Base-by-base conservation (phyloP, 2,329 filamentous ascomycete species). In the Aureobasidium sp. region DNA sequence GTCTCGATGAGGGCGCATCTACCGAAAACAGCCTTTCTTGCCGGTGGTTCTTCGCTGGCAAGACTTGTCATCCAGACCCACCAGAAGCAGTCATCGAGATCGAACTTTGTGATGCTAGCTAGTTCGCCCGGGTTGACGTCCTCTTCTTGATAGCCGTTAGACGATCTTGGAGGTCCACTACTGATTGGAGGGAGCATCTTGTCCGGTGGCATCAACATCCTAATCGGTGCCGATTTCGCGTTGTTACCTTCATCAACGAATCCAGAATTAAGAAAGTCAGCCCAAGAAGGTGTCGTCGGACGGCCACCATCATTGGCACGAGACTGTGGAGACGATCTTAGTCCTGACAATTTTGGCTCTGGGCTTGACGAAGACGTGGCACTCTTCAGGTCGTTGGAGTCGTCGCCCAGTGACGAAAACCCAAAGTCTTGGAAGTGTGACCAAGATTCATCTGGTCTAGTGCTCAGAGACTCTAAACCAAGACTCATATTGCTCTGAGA, bases 31-130 rank as follows among this genome's bases (percentile, higher is more conserved):
- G 92, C 88, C 73, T 99, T 99, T 64, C 94, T 86, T 51, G 87
- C 83, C 0, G 86, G 76, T 0, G 92, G 89, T 76, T 99, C 94
- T 70, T 99, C 94, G 0, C 87, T 89, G 1, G 93, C 91, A 70
- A 99, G 78, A 80, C 93, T 97, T 68, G 86, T 95, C 82, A 99
- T 97, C 94, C 94, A 99, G 4, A 97, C 94, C 93, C 94, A 97
- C 94, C 94, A 99, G 74, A 99, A 99, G 1, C 91, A 88, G 73
- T 97, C 93, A 69, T 99, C 94, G 5, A 99, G 80, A 65, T 94
- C 87, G 62, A 97, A 84, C 41, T 83, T 83, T 27, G 84, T 89
- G 70, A 99, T 96, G 72, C 91, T 97, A 34, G 94, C 94, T 62
- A 99, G 82, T 79, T 99, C 94, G 57, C 91, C 94, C 0, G 93